Conservation (phyloP, 2,329 filamentous ascomycete species). For the Talaromyces piceae region DNA sequence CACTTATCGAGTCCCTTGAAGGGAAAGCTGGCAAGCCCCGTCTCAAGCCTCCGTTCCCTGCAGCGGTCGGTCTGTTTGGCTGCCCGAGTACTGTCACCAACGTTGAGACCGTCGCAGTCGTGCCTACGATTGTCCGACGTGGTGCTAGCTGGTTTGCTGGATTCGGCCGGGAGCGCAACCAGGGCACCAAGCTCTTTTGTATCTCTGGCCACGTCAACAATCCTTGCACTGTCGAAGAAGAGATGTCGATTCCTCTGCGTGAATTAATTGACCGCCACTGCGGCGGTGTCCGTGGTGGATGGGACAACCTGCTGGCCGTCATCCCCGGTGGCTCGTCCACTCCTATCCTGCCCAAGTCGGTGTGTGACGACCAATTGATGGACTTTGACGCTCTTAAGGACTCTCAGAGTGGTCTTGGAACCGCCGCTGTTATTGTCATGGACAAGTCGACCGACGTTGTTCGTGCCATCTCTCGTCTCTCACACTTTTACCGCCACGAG, state of each 20-base stretch:
- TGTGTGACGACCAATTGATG: slow-evolving; percentile 96
- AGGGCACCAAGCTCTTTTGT: slow-evolving; percentile 95
- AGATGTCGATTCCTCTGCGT: slow-evolving; percentile 95
- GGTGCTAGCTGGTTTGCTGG: slow-evolving; percentile 87
- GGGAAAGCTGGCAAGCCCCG: slow-evolving; percentile 98
- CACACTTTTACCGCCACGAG: slow-evolving; percentile 98
- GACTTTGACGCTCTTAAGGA: slow-evolving; percentile 99
- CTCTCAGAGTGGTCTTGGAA: slow-evolving; percentile 92
- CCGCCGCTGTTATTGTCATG: slow-evolving; percentile 97
- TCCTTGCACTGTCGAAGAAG: slow-evolving; percentile 94
- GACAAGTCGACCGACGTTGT: slow-evolving; percentile 97
- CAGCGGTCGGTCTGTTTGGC: slow-evolving; percentile 92
- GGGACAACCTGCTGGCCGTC: slow-evolving; percentile 93
- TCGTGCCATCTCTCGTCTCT: slow-evolving; percentile 83
- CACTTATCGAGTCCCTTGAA: slow-evolving; percentile 94
- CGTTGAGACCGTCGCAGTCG: slow-evolving; percentile 92
- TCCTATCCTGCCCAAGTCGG: slow-evolving; percentile 78
- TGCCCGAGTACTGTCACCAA: slow-evolving; percentile 98
- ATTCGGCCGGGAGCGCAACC: slow-evolving; percentile 93
- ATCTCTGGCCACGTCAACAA: slow-evolving; percentile 99
- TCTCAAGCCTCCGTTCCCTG: slow-evolving; percentile 97
- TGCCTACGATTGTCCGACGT: slow-evolving; percentile 89
- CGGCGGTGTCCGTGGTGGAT: slow-evolving; percentile 89
- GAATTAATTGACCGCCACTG: slow-evolving; percentile 98
- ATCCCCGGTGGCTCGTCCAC: slow-evolving; percentile 97